Conservation (phyloP, 495 filamentous ascomycete genomes). For the Aspergillus taichungensis region DNA sequence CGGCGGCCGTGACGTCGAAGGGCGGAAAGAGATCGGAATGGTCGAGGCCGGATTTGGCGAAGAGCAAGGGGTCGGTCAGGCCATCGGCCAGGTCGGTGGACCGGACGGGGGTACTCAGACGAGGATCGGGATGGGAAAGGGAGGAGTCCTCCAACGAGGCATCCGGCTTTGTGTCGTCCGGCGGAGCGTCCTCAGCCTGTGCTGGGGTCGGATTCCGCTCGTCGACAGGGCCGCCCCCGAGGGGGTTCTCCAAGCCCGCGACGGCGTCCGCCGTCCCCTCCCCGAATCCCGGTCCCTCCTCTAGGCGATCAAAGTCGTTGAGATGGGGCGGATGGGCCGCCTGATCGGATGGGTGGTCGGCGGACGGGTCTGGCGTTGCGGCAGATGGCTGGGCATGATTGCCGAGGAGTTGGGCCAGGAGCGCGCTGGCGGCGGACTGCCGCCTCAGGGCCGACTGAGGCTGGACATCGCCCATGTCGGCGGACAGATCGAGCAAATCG, state of each 20-base stretch:
- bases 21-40: conserved; percentile 31
- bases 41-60: conserved; percentile 25
- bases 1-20: conserved; percentile 26
- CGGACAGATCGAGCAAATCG: conserved; percentile 6
- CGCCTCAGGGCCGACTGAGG: conserved; percentile 14
- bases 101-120: conserved; percentile 1
- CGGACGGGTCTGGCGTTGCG: conserved; percentile 7
- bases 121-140: conserved; percentile 5
- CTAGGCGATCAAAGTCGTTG: background rate
- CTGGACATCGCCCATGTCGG: conserved; percentile 1
- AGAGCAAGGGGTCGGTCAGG: conserved; percentile 28
- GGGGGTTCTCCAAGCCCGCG: too few species aligned
- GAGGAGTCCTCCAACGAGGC: conserved; percentile 5
- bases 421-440: conserved; percentile 37
- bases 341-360: background rate
- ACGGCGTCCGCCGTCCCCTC: too few species aligned
- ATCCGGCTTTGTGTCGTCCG: conserved; percentile 5
- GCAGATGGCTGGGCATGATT: conserved; percentile 23
- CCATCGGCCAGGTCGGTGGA: conserved; percentile 18
- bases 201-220: too few species aligned
- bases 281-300: background rate
- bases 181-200: background rate
- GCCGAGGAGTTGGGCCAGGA: conserved; percentile 37
- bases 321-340: conserved; percentile 11
- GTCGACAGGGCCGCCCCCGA: background rate